These are phyloP conservation scores for Serpula lacrymans DNA, from an alignment of 768 basidiomycete genomes.

Conservation along the genomic window DNA sequence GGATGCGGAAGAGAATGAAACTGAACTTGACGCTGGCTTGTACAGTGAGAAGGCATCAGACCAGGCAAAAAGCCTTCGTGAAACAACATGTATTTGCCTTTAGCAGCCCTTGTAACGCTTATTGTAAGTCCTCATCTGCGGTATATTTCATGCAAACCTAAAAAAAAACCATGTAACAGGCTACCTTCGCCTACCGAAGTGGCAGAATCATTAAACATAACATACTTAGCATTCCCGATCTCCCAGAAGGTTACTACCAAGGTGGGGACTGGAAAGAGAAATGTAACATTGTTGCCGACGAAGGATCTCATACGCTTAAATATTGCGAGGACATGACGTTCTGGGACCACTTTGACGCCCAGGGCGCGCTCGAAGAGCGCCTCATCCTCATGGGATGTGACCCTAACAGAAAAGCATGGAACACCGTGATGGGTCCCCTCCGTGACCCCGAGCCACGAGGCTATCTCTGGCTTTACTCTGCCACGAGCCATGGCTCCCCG, in stretches of 20 bases:
- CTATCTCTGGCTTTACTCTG: constrained; percentile 54
- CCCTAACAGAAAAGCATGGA: constrained; percentile 55
- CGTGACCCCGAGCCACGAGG: constrained; percentile 55
- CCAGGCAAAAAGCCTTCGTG: too few relatives aligned
- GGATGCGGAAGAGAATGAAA: too few relatives aligned
- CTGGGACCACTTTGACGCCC: constrained; percentile 53
- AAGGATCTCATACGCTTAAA: constrained; percentile 27
- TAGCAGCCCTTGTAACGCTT: too few relatives aligned
- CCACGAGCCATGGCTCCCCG: constrained; percentile 20
- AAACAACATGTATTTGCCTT: too few relatives aligned
- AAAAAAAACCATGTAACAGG: constrained; percentile 28
- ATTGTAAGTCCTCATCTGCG: too few relatives aligned
- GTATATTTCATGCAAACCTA: too few relatives aligned
- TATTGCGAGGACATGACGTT: constrained; percentile 66
- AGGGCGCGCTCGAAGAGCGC: constrained; percentile 39
- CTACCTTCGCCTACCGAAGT: constrained; percentile 42
- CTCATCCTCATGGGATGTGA: constrained; percentile 43
- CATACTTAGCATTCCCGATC: constrained; percentile 38
- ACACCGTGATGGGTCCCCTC: constrained; percentile 74
- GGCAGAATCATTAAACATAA: constrained; percentile 38
- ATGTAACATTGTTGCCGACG: constrained; percentile 40
- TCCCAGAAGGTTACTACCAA: constrained; percentile 50
- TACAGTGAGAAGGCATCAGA: too few relatives aligned
- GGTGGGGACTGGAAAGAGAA: constrained; percentile 45
- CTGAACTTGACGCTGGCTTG: too few relatives aligned